Conservation (phyloP, 2,329 filamentous ascomycete genomes). For the Simplicillium aogashimaense region DNA sequence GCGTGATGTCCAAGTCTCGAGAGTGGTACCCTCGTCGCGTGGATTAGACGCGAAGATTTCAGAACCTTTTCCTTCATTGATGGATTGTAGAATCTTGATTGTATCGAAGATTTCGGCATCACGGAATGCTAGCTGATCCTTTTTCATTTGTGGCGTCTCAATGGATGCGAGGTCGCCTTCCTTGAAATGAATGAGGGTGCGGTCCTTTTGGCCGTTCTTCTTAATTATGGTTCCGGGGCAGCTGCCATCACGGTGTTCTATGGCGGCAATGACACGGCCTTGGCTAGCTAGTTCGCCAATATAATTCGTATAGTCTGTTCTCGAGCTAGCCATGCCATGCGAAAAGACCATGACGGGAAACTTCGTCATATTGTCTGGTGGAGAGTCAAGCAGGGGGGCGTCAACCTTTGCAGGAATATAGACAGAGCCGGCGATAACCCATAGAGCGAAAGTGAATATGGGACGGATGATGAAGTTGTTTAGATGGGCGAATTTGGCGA, state of each 20-base stretch:
- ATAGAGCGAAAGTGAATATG: constrained; percentile 31
- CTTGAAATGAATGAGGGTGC: constrained; percentile 22
- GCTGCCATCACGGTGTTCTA: constrained; percentile 44
- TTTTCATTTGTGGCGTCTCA: constrained; percentile 27
- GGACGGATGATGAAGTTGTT: constrained; percentile 31
- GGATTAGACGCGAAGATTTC: constrained; percentile 29
- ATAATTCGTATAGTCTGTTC: constrained; percentile 42
- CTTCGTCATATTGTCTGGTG: constrained; percentile 1
- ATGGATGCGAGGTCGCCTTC: constrained; percentile 23
- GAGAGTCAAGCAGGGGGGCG: constrained; percentile 23
- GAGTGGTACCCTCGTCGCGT: constrained; percentile 33
- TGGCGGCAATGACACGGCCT: constrained; percentile 36
- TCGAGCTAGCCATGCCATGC: constrained; percentile 38
- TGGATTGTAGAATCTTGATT: constrained; percentile 26
- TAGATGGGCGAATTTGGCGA: constrained; percentile 32
- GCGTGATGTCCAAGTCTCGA: constrained; percentile 39
- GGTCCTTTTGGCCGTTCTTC: constrained; percentile 17
- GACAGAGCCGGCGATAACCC: constrained; percentile 30
- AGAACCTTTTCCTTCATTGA: constrained; percentile 28
- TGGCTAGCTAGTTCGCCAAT: constrained; percentile 38
- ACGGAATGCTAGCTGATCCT: constrained; percentile 37
- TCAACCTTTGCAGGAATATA: constrained; percentile 38
- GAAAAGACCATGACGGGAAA: constrained; percentile 40
- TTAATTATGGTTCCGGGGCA: constrained; percentile 33
- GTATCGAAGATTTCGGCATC: constrained; percentile 38